Base-by-base conservation (phyloP, 768 basidiomycete species). In the Saitozyma podzolica region DNA sequence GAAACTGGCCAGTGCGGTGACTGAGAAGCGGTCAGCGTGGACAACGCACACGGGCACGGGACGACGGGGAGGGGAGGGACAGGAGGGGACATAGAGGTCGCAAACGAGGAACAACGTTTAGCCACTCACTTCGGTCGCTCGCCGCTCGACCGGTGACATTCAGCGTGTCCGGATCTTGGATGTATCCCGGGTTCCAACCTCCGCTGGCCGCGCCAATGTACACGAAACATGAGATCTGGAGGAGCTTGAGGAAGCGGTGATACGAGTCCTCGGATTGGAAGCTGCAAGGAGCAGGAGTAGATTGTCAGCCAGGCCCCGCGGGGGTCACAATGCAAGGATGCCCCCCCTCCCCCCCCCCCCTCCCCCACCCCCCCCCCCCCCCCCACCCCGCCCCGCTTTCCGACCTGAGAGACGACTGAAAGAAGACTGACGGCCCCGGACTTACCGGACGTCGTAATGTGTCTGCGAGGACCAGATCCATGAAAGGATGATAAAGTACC, bases 181-280 rank as follows among this genome's bases (percentile, higher is more conserved):
- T 64, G 20, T 40, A 50, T 0, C 54, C 64, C 9, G 68, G 64
- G 49, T 63, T 64, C 73, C 73, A 75, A 42, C 65, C 61, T 17
- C 68, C 73, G 56, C 64, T 65, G 4, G 66, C 70, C 16, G 73
- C 67, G 11, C 73, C 73, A 53, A 72, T 72, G 53, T 68, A 72
- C 6, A 75, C 65, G 55, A 72, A 70, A 6, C 68, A 39, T 8
- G 54, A 56, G 43, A 72, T 65, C 63, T 75, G 70, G 6, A 70
- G 40, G 7, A 56, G 59, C 55, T 75, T 75, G 17, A 57, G 49
- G 16, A 61, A 42, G 0, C 68, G 59, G 61, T 75, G 71, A 40
- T 50, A 66, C 9, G 47, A 58, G 49, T 72, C 73, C 48, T 69
- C 65, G 11, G 68, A 66, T 59, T 75, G 58, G 41, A 29, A 29